Conservation (phyloP, 257 asterid species). For the Nicotiana sylvestris region DNA sequence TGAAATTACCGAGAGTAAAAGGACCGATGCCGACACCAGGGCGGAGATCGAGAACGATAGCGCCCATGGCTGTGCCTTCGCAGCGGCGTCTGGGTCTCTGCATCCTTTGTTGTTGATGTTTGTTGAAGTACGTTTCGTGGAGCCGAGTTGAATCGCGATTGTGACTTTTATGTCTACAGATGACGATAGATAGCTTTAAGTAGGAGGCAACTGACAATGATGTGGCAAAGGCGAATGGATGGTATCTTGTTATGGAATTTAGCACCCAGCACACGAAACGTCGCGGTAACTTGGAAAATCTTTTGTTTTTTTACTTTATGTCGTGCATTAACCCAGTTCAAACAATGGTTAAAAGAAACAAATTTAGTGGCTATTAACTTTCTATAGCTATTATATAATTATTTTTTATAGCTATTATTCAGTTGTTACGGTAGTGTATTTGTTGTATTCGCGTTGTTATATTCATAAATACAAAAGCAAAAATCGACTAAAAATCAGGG, state of each 20-base stretch:
- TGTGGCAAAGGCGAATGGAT: not conserved
- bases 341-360: too few relatives aligned
- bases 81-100: conserved; percentile 82
- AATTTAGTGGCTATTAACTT: too few relatives aligned
- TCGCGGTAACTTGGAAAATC: not conserved
- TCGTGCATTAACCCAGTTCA: not conserved
- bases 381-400: too few relatives aligned
- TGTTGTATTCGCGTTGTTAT: too few relatives aligned
- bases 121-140: not conserved
- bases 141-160: not conserved
- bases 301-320: not conserved
- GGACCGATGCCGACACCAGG: conserved; percentile 83
- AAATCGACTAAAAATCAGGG: too few relatives aligned
- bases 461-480: too few relatives aligned
- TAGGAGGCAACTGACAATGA: not conserved
- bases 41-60: conserved; percentile 78
- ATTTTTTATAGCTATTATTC: too few relatives aligned
- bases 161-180: not conserved
- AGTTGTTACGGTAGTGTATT: too few relatives aligned
- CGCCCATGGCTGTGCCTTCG: conserved; percentile 84
- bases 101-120: conserved; percentile 21
- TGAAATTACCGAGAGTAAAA: conserved; percentile 56
- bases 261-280: not conserved
- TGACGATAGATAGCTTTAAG: not conserved
- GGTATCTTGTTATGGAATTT: not conserved